phyloP scores from a whole-genome alignment of 2,329 filamentous ascomycete species.

The Cercospora berteroae region DNA sequence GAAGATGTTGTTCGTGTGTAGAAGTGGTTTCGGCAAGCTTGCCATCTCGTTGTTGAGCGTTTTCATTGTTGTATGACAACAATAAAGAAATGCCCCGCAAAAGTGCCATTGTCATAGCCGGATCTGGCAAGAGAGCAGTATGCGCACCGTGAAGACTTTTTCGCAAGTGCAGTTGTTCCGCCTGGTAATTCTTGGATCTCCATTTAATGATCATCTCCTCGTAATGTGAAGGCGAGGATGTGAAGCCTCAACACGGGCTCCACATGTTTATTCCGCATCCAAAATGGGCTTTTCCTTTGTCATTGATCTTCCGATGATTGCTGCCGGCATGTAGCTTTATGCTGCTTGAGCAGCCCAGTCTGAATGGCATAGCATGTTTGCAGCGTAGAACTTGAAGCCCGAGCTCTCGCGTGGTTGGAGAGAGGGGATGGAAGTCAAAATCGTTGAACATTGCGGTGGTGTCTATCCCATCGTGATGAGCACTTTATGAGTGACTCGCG shows the following conservation, averaged over 20 bases:
- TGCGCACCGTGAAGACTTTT: neutral
- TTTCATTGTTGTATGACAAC: neutral
- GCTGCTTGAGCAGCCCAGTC: neutral
- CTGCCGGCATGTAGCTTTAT: neutral
- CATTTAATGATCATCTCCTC: neutral
- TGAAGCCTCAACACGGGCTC: neutral
- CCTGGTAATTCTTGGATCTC: neutral
- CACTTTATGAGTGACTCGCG: neutral
- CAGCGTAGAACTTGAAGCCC: neutral
- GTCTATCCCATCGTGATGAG: neutral
- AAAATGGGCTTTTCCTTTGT: neutral
- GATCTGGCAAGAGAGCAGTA: neutral
- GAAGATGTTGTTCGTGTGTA: neutral
- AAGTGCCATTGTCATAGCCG: neutral
- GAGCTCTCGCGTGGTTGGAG: neutral
- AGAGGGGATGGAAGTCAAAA: neutral
- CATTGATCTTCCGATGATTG: neutral
- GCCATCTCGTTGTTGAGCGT: neutral
- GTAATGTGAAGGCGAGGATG: neutral
- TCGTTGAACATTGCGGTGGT: neutral
- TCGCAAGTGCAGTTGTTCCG: neutral
- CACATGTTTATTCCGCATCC: neutral
- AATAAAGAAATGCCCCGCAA: neutral
- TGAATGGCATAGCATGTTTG: neutral
- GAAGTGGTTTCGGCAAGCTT: neutral